phyloP scores from a whole-genome alignment of 106 monocot species.

The Cymbidium sinense region DNA sequence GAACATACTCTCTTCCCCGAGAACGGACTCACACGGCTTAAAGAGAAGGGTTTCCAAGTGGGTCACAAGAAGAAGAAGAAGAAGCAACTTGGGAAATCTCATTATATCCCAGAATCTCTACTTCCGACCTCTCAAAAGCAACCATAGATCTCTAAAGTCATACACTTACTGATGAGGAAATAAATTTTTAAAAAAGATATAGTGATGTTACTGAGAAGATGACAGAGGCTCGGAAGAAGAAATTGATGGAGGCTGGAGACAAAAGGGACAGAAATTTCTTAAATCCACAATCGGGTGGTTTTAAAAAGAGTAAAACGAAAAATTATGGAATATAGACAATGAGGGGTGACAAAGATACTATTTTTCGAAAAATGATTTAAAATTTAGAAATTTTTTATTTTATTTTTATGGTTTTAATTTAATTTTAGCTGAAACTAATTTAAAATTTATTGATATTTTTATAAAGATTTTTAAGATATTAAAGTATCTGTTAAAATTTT shows the following conservation, averaged over 20 bases:
- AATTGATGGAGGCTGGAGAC: neutral
- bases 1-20: constrained; percentile 39
- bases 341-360: too few species aligned
- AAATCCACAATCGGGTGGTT: too few species aligned
- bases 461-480: too few species aligned
- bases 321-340: too few species aligned
- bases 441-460: too few species aligned
- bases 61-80: constrained; percentile 18
- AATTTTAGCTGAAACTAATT: too few species aligned
- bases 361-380: too few species aligned
- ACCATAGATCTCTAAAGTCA: neutral
- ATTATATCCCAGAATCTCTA: constrained; percentile 12
- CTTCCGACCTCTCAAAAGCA: neutral
- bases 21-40: constrained; percentile 5
- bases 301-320: too few species aligned
- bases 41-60: constrained; percentile 17
- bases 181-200: neutral
- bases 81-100: constrained; percentile 9
- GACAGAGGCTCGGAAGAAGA: neutral
- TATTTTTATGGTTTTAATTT: too few species aligned
- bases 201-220: neutral
- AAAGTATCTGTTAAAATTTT: too few species aligned
- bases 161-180: neutral
- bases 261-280: too few species aligned
- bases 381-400: too few species aligned